These are phyloP conservation scores for Diaporthe sp. DNA, from an alignment of 2,329 filamentous ascomycete genomes.

Conservation along the genomic window DNA sequence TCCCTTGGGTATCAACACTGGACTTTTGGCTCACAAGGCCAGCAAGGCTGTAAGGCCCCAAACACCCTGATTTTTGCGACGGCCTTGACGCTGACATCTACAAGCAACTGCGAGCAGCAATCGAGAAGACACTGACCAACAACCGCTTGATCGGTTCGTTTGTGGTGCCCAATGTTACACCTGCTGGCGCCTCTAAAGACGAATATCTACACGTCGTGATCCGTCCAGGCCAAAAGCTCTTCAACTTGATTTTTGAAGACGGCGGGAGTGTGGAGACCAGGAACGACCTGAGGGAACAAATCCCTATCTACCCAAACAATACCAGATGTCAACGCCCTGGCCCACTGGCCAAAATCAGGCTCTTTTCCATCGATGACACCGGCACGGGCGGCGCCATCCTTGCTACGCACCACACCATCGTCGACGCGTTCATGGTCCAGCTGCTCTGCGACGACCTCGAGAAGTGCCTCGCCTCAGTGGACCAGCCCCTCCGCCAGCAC, in stretches of 20 bases:
- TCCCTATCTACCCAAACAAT: not conserved
- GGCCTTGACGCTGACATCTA: not conserved
- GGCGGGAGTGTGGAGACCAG: not conserved
- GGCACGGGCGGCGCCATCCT: conserved; percentile 1
- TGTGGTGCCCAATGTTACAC: not conserved
- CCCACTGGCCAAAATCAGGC: not conserved
- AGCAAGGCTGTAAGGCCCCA: not conserved
- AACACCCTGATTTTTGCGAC: accelerated
- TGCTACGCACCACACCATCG: conserved; percentile 2
- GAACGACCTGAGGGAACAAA: not conserved
- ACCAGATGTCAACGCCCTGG: conserved; percentile 2
- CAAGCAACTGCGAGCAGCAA: not conserved
- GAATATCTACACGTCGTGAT: not conserved
- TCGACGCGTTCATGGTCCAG: conserved; percentile 1
- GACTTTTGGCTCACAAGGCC: not conserved
- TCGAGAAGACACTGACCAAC: not conserved
- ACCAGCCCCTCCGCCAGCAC: conserved; percentile 3
- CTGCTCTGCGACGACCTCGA: conserved; percentile 15
- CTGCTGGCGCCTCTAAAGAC: too few species aligned
- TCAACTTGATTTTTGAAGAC: not conserved
- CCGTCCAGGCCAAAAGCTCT: not conserved
- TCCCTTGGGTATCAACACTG: not conserved
- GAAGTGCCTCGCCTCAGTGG: not conserved
- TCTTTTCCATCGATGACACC: not conserved
- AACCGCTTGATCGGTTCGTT: not conserved